Percentiles rank a stretch among this genome's conserved stretches.
These are phyloP conservation scores for Vitis hybrid DNA, from an alignment of 177 flowering plant genomes.

Conservation along the genomic window DNA sequence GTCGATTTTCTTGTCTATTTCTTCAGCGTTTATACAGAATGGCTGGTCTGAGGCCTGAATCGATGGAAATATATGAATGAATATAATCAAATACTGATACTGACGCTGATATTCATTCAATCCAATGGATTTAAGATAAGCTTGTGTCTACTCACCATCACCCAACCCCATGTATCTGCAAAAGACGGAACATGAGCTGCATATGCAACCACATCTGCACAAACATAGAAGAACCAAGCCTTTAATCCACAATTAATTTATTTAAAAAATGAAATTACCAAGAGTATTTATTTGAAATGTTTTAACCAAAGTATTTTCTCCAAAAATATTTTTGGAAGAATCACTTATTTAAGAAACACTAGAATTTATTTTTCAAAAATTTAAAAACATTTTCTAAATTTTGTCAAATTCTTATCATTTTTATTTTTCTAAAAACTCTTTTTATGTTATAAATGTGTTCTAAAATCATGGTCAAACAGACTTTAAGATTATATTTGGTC, in stretches of 20 bases:
- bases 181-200: slow-evolving; percentile 93
- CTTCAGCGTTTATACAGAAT: slow-evolving; percentile 46
- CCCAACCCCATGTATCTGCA: slow-evolving; percentile 98
- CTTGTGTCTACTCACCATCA: slow-evolving; percentile 51
- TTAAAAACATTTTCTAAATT: too few relatives aligned
- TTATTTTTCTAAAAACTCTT: too few relatives aligned
- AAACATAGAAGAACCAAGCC: neutral
- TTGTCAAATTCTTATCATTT: neutral
- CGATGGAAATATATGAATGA: neutral
- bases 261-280: too few relatives aligned
- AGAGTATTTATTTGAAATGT: too few relatives aligned
- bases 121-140: neutral
- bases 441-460: too few relatives aligned
- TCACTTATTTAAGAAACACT: too few relatives aligned
- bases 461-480: too few relatives aligned
- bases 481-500: too few relatives aligned
- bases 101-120: neutral
- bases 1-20: slow-evolving; percentile 57
- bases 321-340: too few relatives aligned
- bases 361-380: too few relatives aligned
- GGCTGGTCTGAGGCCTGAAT: slow-evolving; percentile 78
- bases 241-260: too few relatives aligned
- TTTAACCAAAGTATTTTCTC: too few relatives aligned
- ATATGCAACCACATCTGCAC: slow-evolving; percentile 78
- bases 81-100: neutral